A percentile compares a stretch with the other conserved stretches of the same genome.
Evolutionary conservation across 768 basidiomycete species (phyloP).

Genomic region (Termitomyces sp.): DNA sequence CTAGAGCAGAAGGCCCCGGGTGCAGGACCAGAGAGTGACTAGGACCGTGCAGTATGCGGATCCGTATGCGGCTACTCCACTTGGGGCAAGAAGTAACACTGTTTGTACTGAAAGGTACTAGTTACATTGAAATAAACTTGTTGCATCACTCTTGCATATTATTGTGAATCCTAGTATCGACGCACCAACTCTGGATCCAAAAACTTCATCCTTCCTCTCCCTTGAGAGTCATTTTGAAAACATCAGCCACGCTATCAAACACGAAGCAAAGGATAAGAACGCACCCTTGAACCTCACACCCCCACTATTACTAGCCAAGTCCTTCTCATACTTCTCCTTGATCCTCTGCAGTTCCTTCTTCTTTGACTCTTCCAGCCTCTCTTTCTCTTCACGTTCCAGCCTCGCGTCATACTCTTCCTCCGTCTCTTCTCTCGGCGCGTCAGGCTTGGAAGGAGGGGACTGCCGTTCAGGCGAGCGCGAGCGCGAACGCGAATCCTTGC

Average conservation of each 20-base stretch:
- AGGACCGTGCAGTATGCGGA: slow-evolving; percentile 93
- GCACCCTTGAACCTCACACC: slow-evolving; percentile 60
- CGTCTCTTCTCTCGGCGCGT: slow-evolving; percentile 37
- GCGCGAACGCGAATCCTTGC: slow-evolving; percentile 4
- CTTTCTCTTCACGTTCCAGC: slow-evolving; percentile 61
- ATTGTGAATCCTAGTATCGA: not conserved
- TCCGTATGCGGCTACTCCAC: slow-evolving; percentile 80
- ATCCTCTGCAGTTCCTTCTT: slow-evolving; percentile 44
- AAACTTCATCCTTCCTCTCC: slow-evolving; percentile 65
- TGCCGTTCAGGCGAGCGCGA: not conserved
- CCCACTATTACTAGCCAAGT: slow-evolving; percentile 31
- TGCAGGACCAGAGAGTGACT: slow-evolving; percentile 69
- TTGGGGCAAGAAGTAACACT: too few species aligned
- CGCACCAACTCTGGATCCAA: slow-evolving; percentile 44
- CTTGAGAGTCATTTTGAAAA: slow-evolving; percentile 24
- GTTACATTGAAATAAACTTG: too few species aligned
- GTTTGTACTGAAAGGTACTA: too few species aligned
- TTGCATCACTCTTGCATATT: not conserved
- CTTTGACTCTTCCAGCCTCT: slow-evolving; percentile 43
- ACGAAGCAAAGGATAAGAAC: slow-evolving; percentile 1
- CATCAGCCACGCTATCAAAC: not conserved
- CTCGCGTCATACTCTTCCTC: slow-evolving; percentile 71
- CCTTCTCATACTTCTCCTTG: slow-evolving; percentile 30
- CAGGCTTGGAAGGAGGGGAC: not conserved
- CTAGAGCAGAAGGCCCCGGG: slow-evolving; percentile 52